Conservation (phyloP, 441 rosid genomes). For the Jatropha multifida region DNA sequence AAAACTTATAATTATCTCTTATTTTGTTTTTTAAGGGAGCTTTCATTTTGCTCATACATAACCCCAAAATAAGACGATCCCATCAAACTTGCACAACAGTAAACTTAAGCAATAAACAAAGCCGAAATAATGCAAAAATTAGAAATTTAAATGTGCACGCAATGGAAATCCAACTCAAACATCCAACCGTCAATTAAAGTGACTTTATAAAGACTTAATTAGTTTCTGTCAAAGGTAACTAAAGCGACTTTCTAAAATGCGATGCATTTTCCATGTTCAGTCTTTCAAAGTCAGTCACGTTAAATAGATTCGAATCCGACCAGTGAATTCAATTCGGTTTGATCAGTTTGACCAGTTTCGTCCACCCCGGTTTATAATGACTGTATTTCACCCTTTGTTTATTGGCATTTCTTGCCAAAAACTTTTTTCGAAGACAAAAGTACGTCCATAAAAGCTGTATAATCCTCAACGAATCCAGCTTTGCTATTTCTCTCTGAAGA, state of each 20-base stretch:
- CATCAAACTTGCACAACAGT: no score
- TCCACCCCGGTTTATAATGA: neutral
- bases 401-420: neutral
- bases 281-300: no score
- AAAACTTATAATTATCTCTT: no score
- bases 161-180: neutral
- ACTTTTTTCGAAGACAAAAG: neutral
- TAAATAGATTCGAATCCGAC: no score
- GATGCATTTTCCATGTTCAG: no score
- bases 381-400: neutral
- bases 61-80: no score
- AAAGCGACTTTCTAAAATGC: neutral
- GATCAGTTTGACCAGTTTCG: no score
- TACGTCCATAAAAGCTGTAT: neutral
- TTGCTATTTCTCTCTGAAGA: conserved; percentile 1
- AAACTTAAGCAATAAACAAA: no score
- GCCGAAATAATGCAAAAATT: neutral
- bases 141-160: neutral
- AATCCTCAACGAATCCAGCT: neutral
- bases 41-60: no score
- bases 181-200: neutral
- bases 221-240: neutral
- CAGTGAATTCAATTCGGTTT: no score
- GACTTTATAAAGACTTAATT: no score
- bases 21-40: no score